A percentile compares a stretch with the other conserved stretches of the same genome.
Conservation (phyloP, 2,329 filamentous ascomycete species). For the Arthroderma sp. region DNA sequence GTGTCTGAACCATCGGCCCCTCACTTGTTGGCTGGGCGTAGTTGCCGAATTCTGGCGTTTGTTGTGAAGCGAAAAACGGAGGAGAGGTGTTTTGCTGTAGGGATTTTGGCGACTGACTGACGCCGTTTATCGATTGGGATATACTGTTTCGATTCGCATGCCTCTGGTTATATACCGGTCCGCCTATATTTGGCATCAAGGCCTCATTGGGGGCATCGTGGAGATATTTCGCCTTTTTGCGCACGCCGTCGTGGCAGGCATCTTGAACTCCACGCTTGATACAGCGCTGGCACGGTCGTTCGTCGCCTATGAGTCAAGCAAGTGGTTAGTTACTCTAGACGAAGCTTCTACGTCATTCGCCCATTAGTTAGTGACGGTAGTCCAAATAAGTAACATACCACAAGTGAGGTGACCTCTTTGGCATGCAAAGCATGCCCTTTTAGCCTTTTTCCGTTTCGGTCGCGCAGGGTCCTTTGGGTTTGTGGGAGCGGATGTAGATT, state of each 20-base stretch:
- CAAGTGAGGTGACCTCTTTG: conserved; percentile 95
- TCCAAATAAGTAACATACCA: conserved; percentile 54
- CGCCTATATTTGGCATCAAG: conserved; percentile 70
- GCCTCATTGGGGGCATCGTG: conserved; percentile 89
- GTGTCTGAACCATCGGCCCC: conserved; percentile 7
- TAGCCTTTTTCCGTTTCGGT: conserved; percentile 87
- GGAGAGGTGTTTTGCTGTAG: conserved; percentile 22
- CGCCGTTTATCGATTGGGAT: conserved; percentile 15
- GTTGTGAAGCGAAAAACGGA: conserved; percentile 32
- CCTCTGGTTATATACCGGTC: conserved; percentile 44
- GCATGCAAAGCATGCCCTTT: conserved; percentile 89
- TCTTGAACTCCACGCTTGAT: conserved; percentile 87
- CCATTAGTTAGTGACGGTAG: too few species aligned
- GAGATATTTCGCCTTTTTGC: conserved; percentile 98
- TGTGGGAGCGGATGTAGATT: conserved; percentile 17
- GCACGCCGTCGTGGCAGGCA: conserved; percentile 85
- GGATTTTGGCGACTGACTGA: conserved; percentile 18
- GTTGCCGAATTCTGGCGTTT: conserved; percentile 21
- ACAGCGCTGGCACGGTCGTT: conserved; percentile 84
- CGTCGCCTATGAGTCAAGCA: conserved; percentile 54
- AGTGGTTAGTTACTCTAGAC: too few species aligned
- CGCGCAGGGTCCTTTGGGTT: conserved; percentile 79
- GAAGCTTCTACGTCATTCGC: too few species aligned
- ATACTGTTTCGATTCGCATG: conserved; percentile 24
- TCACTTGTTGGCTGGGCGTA: conserved; percentile 30